Evolutionary conservation across 2,329 filamentous ascomycete genomes (phyloP), one percentile per base, ranked within the genome.

Genomic region (Paracamarosporium sp.): DNA sequence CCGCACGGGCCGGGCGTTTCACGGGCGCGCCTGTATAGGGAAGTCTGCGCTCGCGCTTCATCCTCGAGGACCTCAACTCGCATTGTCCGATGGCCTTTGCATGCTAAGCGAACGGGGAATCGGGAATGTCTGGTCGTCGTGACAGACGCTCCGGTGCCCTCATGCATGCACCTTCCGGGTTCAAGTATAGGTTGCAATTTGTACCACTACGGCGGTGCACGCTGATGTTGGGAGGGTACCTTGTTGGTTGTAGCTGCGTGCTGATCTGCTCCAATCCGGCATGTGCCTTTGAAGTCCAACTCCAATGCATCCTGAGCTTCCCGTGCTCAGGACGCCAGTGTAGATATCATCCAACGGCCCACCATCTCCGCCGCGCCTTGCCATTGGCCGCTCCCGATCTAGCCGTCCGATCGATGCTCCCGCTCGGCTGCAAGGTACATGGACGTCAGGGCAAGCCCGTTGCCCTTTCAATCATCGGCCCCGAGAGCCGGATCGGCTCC

Each of bases 31-130:
- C 36, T 17, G 36, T 24, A 35, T 24, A 13, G 44, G 44, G 44
- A 28, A 33, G 24, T n/a, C n/a, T 9, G 15, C 13, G 9, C 13
- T 20, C 40, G 40, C 43, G 43, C 43, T 45, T 45, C 30, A 48
- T 48, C 45, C 45, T 48, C 4, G 9, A 15, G 22, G 45, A 36
- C 15, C 25, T 5, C n/a, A 33, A 4, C 7, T 31, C 13, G 9
- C 3, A 3, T 35, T 35, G 45, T 38, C 46, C 46, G 46, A 50
- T 28, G 44, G 17, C 9, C 41, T 28, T 30, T 44, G 41, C 41
- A 44, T 35, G 45, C 46, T 36, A 27, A 38, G 46, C 46, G 46
- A 25, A 28, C 46, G 46, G 45, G 33, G 31, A 22, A 38, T 50
- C 46, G 46, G 46, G n/a, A n/a, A n/a, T n/a, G n/a, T n/a, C n/a